phyloP scores from a whole-genome alignment of 176 grass and related monocot genomes.

The Carex parvula region DNA sequence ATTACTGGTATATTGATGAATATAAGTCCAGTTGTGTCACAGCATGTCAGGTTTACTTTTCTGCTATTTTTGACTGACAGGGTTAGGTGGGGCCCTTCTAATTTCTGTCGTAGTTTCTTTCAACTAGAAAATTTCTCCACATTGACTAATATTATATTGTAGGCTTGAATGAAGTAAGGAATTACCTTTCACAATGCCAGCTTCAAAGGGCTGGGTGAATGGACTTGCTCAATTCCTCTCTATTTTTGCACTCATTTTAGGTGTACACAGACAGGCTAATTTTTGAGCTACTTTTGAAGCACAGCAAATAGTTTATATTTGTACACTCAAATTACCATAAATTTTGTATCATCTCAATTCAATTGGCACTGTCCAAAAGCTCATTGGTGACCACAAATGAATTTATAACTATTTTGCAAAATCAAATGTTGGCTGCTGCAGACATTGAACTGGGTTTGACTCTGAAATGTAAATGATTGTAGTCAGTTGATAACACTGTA shows the following conservation, averaged over 20 bases:
- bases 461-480: conserved; percentile 12
- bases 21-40: not conserved
- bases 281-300: not conserved
- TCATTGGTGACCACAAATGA: not conserved
- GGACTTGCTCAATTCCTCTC: not conserved
- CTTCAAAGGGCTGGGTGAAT: conserved; percentile 43
- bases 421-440: not conserved
- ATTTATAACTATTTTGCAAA: not conserved
- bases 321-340: not conserved
- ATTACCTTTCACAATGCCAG: conserved; percentile 61
- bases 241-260: not conserved
- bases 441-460: not conserved
- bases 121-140: not conserved
- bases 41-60: not conserved
- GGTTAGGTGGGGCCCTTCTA: too few relatives aligned
- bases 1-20: not conserved
- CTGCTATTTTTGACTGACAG: not conserved
- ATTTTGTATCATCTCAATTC: not conserved
- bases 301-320: not conserved
- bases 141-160: conserved; percentile 27
- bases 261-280: not conserved
- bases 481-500: not conserved
- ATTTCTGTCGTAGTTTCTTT: conserved; percentile 11
- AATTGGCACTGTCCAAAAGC: not conserved
- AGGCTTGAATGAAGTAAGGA: conserved; percentile 74